Evolutionary conservation across 2,329 filamentous ascomycete species (phyloP).

Genomic region (Nectriaceae sp.): DNA sequence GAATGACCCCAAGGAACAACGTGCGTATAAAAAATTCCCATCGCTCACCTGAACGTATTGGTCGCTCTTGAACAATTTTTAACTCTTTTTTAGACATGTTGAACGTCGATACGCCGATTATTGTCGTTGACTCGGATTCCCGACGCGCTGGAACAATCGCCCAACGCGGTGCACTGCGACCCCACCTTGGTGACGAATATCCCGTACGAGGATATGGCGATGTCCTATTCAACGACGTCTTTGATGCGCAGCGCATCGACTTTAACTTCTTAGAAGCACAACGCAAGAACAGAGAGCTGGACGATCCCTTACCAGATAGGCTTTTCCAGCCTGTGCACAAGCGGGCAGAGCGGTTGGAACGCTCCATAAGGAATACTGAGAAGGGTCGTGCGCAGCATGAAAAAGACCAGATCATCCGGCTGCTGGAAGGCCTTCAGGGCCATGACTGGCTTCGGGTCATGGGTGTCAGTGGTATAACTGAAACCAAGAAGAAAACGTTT

Average conservation of each 20-base stretch:
- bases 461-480: slow-evolving; percentile 83
- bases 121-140: slow-evolving; percentile 61
- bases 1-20: slow-evolving; percentile 75
- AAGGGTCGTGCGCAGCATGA: slow-evolving; percentile 68
- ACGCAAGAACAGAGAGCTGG: slow-evolving; percentile 42
- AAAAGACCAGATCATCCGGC: slow-evolving; percentile 63
- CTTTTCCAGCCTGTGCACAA: slow-evolving; percentile 57
- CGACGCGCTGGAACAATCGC: slow-evolving; percentile 28
- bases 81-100: slow-evolving; percentile 62
- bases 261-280: slow-evolving; percentile 55
- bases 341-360: slow-evolving; percentile 61
- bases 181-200: slow-evolving; percentile 32
- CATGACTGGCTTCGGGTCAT: slow-evolving; percentile 92
- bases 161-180: slow-evolving; percentile 31
- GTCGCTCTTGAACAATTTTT: slow-evolving; percentile 7
- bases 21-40: slow-evolving; percentile 51
- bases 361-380: slow-evolving; percentile 64
- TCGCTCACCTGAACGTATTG: slow-evolving; percentile 11
- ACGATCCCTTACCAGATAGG: slow-evolving; percentile 59
- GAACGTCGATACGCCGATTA: slow-evolving; percentile 70
- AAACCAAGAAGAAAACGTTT: slow-evolving; percentile 82
- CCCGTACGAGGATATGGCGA: slow-evolving; percentile 57
- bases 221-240: slow-evolving; percentile 56
- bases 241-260: slow-evolving; percentile 58
- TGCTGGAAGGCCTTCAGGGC: slow-evolving; percentile 81